phyloP scores from a whole-genome alignment of 164 flowering plant species.

The Umbellularia californica region DNA sequence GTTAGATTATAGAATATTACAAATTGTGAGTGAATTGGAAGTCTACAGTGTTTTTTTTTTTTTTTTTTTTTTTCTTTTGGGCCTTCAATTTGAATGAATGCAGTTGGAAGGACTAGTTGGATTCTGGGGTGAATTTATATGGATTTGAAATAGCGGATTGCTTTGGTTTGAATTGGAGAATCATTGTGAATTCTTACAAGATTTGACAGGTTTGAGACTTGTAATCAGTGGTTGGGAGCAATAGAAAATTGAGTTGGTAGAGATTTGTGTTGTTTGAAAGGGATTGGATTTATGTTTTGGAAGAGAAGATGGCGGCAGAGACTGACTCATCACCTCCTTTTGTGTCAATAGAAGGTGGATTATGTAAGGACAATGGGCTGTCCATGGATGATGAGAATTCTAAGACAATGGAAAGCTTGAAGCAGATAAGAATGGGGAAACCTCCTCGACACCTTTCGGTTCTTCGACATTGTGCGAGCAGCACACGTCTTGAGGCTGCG shows the following conservation, averaged over 20 bases:
- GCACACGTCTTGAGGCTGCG: conserved; percentile 27
- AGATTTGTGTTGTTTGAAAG: conserved; percentile 8
- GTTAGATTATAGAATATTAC: not conserved
- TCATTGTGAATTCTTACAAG: not conserved
- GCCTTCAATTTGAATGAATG: not conserved
- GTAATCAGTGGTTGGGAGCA: not conserved
- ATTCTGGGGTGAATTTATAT: not conserved
- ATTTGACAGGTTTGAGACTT: not conserved
- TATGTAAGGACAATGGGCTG: conserved; percentile 22
- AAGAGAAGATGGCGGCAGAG: conserved; percentile 32
- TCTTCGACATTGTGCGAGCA: conserved; percentile 51
- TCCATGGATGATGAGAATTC: conserved; percentile 30
- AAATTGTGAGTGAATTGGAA: not conserved
- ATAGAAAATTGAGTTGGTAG: not conserved
- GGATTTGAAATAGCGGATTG: not conserved
- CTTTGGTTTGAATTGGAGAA: not conserved
- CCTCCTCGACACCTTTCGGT: conserved; percentile 50
- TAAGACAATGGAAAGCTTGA: conserved; percentile 27
- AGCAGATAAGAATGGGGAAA: conserved; percentile 35
- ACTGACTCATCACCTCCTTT: conserved; percentile 31
- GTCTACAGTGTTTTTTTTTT: not conserved
- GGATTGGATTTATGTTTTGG: conserved; percentile 19
- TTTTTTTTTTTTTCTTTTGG: too few species aligned
- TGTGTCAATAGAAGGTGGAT: conserved; percentile 24
- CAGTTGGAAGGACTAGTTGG: not conserved